Conservation (phyloP, 2,329 filamentous ascomycete species). For the Cadophora gregata region DNA sequence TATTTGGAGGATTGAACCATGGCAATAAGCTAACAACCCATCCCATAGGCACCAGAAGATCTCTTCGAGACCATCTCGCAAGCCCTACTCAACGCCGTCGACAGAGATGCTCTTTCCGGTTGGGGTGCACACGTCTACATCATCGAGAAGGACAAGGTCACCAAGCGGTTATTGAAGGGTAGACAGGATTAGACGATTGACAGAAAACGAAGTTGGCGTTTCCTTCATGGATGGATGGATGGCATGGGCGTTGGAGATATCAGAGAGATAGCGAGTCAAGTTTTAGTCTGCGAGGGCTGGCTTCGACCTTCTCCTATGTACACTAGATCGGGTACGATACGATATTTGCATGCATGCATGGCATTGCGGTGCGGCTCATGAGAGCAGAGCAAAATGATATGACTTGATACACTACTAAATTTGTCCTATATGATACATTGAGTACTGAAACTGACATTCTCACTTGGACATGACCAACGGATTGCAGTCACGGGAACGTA, state of each 20-base stretch:
- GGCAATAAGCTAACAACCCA: constrained; percentile 5
- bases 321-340: constrained; percentile 32
- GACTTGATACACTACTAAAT: constrained; percentile 19
- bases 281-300: no score
- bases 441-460: no score
- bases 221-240: constrained; percentile 7
- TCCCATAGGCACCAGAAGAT: constrained; percentile 79
- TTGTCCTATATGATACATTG: no score
- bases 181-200: constrained; percentile 76
- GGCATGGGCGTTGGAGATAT: neutral
- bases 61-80: constrained; percentile 99
- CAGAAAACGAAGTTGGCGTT: neutral
- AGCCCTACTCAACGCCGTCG: constrained; percentile 91
- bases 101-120: constrained; percentile 93
- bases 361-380: constrained; percentile 30
- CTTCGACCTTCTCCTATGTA: constrained; percentile 38
- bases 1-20: neutral
- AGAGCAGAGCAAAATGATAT: constrained; percentile 31
- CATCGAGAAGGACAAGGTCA: constrained; percentile 99
- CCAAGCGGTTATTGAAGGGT: constrained; percentile 97
- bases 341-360: constrained; percentile 18
- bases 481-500: no score
- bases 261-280: constrained; percentile 2
- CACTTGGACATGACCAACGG: no score
- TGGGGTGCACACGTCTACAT: constrained; percentile 99